Evolutionary conservation across 2,329 filamentous ascomycete species (phyloP).

Genomic region (Beauveria sp.): DNA sequence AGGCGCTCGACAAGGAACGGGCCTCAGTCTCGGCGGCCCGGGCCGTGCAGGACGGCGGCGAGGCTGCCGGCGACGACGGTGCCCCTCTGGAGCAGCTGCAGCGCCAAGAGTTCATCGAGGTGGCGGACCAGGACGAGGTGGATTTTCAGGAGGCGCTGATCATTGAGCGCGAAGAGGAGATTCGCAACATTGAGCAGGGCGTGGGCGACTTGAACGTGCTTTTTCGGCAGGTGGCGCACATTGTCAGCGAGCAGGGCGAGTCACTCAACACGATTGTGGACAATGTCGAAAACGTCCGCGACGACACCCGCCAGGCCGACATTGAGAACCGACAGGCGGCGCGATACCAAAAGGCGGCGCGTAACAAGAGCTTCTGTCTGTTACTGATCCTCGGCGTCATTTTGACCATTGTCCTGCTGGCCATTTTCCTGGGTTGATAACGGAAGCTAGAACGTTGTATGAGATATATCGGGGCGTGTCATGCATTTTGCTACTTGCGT

Average conservation of each 20-base stretch:
- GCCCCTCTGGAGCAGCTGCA: constrained; percentile 41
- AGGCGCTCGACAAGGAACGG: constrained; percentile 86
- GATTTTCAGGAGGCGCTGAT: constrained; percentile 97
- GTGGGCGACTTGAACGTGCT: constrained; percentile 94
- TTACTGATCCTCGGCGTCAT: constrained; percentile 84
- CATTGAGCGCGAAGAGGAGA: constrained; percentile 92
- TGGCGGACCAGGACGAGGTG: constrained; percentile 88
- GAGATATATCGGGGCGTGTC: background rate
- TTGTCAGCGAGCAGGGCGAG: constrained; percentile 89
- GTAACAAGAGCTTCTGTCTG: constrained; percentile 90
- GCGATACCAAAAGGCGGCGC: constrained; percentile 88
- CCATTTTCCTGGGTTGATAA: constrained; percentile 49
- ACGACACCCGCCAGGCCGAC: constrained; percentile 79
- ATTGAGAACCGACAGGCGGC: constrained; percentile 77
- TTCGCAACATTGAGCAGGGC: constrained; percentile 93
- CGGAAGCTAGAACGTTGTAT: background rate
- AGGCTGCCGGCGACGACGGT: constrained; percentile 26
- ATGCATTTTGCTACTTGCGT: constrained; percentile 2
- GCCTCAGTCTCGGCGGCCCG: constrained; percentile 78
- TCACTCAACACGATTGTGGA: constrained; percentile 79
- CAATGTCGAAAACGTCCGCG: constrained; percentile 76
- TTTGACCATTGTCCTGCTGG: constrained; percentile 79
- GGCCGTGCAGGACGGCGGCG: constrained; percentile 62
- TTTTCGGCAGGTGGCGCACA: constrained; percentile 96
- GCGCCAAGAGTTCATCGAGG: constrained; percentile 66